phyloP scores from a whole-genome alignment of 2,329 filamentous ascomycete genomes.

The Endoconidiophora polonica region DNA sequence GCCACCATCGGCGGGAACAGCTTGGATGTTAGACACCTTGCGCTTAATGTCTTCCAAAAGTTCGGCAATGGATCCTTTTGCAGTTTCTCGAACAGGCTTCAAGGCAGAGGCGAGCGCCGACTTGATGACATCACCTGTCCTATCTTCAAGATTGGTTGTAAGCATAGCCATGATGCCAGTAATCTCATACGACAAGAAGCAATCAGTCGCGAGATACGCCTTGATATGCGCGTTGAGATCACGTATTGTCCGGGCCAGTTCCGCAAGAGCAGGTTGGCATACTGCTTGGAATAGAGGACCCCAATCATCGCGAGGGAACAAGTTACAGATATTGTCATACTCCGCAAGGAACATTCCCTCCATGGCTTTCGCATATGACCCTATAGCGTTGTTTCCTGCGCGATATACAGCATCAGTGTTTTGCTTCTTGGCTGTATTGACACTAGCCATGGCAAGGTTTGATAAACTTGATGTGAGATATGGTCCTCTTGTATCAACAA shows the following conservation, averaged over 20 bases:
- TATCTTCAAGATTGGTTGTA: slow-evolving; percentile 61
- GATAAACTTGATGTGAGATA: slow-evolving; percentile 71
- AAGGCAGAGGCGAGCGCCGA: slow-evolving; percentile 66
- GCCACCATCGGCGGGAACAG: slow-evolving; percentile 62
- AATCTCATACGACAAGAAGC: slow-evolving; percentile 88
- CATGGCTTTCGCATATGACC: slow-evolving; percentile 72
- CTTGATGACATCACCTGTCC: slow-evolving; percentile 67
- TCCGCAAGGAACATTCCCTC: slow-evolving; percentile 78
- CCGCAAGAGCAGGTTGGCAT: slow-evolving; percentile 59
- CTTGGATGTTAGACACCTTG: slow-evolving; percentile 46
- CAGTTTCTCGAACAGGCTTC: slow-evolving; percentile 81
- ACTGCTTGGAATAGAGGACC: slow-evolving; percentile 61
- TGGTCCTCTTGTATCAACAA: slow-evolving; percentile 69
- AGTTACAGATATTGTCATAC: slow-evolving; percentile 74
- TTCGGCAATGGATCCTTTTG: slow-evolving; percentile 68
- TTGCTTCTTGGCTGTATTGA: slow-evolving; percentile 70
- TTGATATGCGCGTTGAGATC: slow-evolving; percentile 87
- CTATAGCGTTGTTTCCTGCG: slow-evolving; percentile 78
- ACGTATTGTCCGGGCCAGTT: slow-evolving; percentile 69
- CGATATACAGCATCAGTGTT: slow-evolving; percentile 70
- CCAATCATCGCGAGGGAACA: slow-evolving; percentile 80
- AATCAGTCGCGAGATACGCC: slow-evolving; percentile 72
- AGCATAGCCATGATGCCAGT: slow-evolving; percentile 75
- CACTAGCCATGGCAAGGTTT: slow-evolving; percentile 73
- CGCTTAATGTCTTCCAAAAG: slow-evolving; percentile 70